A percentile compares a stretch with the other conserved stretches of the same genome.
phyloP scores from a whole-genome alignment of 352 stramenopile species.

The Globisporangium nodosum region DNA sequence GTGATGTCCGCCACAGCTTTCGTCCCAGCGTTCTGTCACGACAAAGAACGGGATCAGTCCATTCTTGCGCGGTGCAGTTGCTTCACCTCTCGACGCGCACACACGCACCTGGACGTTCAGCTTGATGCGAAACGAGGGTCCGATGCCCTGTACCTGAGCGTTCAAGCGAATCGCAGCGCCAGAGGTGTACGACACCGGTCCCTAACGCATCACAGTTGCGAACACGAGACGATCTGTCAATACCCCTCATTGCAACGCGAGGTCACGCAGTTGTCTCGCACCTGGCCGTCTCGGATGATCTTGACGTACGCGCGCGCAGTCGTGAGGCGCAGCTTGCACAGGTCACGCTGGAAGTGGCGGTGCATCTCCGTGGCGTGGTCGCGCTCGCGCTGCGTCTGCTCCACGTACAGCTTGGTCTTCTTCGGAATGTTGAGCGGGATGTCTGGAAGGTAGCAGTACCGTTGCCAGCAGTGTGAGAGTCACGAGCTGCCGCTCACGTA shows the following conservation, averaged over 20 bases:
- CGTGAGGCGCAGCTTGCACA: conserved; percentile 86
- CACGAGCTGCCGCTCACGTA: too few relatives aligned
- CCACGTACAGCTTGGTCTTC: conserved; percentile 93
- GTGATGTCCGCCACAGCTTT: conserved; percentile 63
- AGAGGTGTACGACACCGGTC: conserved; percentile 64
- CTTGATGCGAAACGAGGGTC: conserved; percentile 78
- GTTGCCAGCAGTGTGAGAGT: too few relatives aligned
- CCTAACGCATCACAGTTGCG: conserved; percentile 19
- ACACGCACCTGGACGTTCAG: conserved; percentile 58
- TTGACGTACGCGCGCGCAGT: conserved; percentile 88
- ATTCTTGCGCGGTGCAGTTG: not conserved
- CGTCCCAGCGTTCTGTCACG: conserved; percentile 48
- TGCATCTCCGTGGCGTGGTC: conserved; percentile 90
- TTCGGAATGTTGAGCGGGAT: conserved; percentile 91
- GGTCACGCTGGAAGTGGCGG: conserved; percentile 86
- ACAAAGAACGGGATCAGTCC: not conserved
- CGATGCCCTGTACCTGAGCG: conserved; percentile 77
- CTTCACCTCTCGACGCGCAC: too few relatives aligned
- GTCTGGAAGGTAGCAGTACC: conserved; percentile 26
- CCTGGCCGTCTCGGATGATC: conserved; percentile 86
- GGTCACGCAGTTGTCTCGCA: conserved; percentile 8
- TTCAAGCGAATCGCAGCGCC: conserved; percentile 74
- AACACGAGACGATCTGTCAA: too few relatives aligned
- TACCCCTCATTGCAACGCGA: not conserved
- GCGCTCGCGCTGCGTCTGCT: conserved; percentile 89